Conservation (phyloP, 176 grass and related monocot species). For the Bonia amplexicaulis region DNA sequence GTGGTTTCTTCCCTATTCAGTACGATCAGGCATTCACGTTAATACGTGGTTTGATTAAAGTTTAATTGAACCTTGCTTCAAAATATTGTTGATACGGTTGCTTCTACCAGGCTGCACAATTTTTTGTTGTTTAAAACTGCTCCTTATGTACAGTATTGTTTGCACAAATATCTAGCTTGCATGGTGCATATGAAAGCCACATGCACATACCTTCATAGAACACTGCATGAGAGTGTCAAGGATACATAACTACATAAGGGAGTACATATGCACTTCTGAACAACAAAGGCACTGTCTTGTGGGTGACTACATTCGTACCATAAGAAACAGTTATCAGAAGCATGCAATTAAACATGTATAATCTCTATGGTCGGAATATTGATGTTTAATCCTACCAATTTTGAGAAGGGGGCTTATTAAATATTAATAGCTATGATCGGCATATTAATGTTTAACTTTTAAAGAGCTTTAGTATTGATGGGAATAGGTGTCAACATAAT, state of each 20-base stretch:
- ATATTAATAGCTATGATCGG: background rate
- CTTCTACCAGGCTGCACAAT: background rate
- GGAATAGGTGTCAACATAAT: background rate
- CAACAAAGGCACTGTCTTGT: background rate
- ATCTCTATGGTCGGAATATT: background rate
- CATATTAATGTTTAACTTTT: background rate
- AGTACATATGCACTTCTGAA: background rate
- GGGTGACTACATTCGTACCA: background rate
- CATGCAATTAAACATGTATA: conserved; percentile 11
- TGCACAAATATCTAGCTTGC: background rate
- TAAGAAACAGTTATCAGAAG: background rate
- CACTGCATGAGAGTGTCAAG: background rate
- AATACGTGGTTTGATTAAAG: background rate
- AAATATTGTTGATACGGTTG: background rate
- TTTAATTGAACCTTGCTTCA: background rate
- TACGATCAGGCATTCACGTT: background rate
- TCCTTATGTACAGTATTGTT: background rate
- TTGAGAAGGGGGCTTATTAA: background rate
- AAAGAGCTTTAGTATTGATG: background rate
- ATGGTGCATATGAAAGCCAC: background rate
- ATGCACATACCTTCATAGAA: background rate
- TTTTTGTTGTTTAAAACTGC: background rate
- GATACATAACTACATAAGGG: background rate
- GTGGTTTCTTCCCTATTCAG: background rate
- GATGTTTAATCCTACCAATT: background rate